Evolutionary conservation across 208 protist genomes (phyloP), one percentile per base, ranked within the genome.

Genomic region (Crithidia acanthocephali): DNA sequence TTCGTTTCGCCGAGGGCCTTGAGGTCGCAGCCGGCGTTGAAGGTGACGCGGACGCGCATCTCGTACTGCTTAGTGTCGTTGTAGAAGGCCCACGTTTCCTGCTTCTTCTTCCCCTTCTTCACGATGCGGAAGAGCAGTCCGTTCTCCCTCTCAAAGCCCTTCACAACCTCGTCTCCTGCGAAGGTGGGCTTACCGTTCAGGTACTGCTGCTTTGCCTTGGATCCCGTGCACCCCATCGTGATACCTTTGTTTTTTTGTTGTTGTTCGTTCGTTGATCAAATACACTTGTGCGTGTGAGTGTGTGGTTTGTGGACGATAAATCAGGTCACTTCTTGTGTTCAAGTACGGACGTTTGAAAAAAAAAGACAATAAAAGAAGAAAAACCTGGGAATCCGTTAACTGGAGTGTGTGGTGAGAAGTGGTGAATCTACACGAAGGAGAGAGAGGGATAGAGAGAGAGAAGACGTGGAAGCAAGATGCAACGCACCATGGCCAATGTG

Each of bases 61-160:
- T 88, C 79, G 69, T 90, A 94, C 65, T 92, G 57, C 25, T 67
- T 79, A 11, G 86, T 94, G 74, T 94, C 88, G 76, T 92, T 90
- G 77, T 91, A 91, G 63, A 81, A 94, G 32, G 83, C 86, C 86
- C 84, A 92, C 63, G 76, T 77, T 73, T 77, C 68, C 47, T 72
- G 78, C 57, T 76, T 81, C 42, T 70, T 69, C 60, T 68, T 77
- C 2, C 42, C 42, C 27, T 53, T 83, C 79, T 91, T 84, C 22
- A 87, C 76, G 57, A 91, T 82, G 52, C 86, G 85, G 76, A 90
- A 91, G 30, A 89, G 82, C 13, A 94, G 81, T 20, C 88, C 88
- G 59, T 94, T 90, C n/a, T 75, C 72, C 55, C 85, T 84, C 48
- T 92, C 83, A 65, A 94, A 92, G 66, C 89, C 91, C 48, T 86